Conservation (phyloP, 1,284 basidiomycete species). For the Irpex sp. region DNA sequence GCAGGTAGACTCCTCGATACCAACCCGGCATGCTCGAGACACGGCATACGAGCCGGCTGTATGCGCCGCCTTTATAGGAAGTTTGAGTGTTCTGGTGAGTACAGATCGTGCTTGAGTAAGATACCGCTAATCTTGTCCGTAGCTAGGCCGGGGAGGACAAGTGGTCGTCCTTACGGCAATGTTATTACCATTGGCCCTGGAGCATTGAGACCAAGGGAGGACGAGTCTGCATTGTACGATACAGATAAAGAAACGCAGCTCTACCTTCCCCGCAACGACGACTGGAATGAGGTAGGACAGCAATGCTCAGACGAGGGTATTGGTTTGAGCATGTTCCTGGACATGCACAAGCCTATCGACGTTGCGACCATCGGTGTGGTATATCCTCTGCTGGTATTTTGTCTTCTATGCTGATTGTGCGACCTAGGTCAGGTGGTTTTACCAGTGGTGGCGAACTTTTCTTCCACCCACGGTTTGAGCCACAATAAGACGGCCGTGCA, state of each 20-base stretch:
- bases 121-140: constrained; percentile 7
- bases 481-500: constrained; percentile 62
- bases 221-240: constrained; percentile 78
- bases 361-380: constrained; percentile 79
- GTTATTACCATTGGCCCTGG: constrained; percentile 78
- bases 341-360: constrained; percentile 83
- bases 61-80: constrained; percentile 76
- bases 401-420: neutral
- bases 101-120: neutral
- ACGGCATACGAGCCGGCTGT: constrained; percentile 62
- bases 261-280: constrained; percentile 72
- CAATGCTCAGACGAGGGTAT: constrained; percentile 89
- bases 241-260: constrained; percentile 87
- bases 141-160: constrained; percentile 85
- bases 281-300: constrained; percentile 83
- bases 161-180: constrained; percentile 80
- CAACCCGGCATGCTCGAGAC: constrained; percentile 56
- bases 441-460: constrained; percentile 92
- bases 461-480: constrained; percentile 81
- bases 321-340: constrained; percentile 88
- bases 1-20: constrained; percentile 73
- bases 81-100: constrained; percentile 71
- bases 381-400: neutral
- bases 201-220: constrained; percentile 48
- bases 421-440: constrained; percentile 56